phyloP scores from a whole-genome alignment of 2,329 filamentous ascomycete genomes.

The Talaromyces sp. region DNA sequence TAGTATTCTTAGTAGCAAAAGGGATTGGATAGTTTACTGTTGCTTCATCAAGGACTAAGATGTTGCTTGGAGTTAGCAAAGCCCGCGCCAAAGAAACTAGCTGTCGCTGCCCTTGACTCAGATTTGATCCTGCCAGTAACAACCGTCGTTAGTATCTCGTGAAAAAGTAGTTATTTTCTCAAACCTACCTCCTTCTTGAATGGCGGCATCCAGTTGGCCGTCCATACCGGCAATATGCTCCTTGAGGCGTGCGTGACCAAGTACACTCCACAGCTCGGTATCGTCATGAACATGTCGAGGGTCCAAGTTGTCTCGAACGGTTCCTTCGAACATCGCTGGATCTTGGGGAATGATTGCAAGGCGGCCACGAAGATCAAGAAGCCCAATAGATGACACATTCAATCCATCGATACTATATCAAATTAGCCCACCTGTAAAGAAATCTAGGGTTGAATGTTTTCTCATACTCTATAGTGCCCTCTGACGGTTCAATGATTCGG shows the following conservation, averaged over 20 bases:
- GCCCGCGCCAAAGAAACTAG: slow-evolving; percentile 90
- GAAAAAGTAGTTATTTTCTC: not conserved
- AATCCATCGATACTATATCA: slow-evolving; percentile 68
- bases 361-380: slow-evolving; percentile 80
- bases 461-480: slow-evolving; percentile 62
- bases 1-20: not conserved
- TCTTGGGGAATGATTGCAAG: slow-evolving; percentile 97
- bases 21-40: slow-evolving; percentile 54
- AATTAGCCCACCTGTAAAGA: slow-evolving; percentile 11
- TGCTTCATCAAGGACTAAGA: slow-evolving; percentile 93
- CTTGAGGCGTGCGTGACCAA: slow-evolving; percentile 90
- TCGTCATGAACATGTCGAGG: slow-evolving; percentile 93
- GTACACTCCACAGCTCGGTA: slow-evolving; percentile 91
- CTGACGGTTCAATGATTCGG: slow-evolving; percentile 83
- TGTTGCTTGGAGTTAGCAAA: slow-evolving; percentile 91
- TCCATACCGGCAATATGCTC: slow-evolving; percentile 83
- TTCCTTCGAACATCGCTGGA: slow-evolving; percentile 90
- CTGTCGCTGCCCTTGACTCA: slow-evolving; percentile 92
- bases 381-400: slow-evolving; percentile 82
- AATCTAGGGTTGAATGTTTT: not conserved
- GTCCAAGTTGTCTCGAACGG: slow-evolving; percentile 89
- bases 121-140: slow-evolving; percentile 68
- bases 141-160: not conserved
- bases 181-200: slow-evolving; percentile 85
- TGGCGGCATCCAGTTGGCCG: slow-evolving; percentile 80